Base-by-base conservation (phyloP, 345 rosid genomes). In the Camelina neglecta region DNA sequence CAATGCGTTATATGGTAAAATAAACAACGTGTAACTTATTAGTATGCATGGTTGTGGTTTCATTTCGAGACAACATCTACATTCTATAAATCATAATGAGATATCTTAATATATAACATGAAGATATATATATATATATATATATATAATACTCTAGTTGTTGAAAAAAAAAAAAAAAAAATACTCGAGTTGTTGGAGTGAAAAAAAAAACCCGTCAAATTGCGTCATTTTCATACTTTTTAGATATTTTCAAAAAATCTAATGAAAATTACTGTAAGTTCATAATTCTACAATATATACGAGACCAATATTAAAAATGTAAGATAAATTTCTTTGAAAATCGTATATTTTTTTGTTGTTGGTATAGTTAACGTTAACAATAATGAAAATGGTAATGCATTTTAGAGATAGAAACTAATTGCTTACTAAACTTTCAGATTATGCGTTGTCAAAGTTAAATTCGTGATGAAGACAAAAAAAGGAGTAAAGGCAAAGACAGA, bases 391-490 rank as follows among this genome's bases (percentile, higher is more conserved):
- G 4, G 3, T 39, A 38, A 26, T 72, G 20, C 10, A 51, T 38
- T 39, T 62, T 2, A 29, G 16, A 60, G 16, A 35, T 38, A 1
- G 1, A 42, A 73, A 39, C 3, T 1, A 2, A 10, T 31, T 18
- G 35, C 23, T 47, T 8, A 60, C 7, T 3, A 60, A 8, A 23
- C 16, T 60, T 15, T 24, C 69, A 64, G 57, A 56, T 64, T 31
- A 39, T 73, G 49, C 48, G 54, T 57, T 58, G 73, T 75, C 60
- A 67, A 75, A 75, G 67, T 66, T 48, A 66, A 66, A 75, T 67
- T 67, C 44, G 54, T 36, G 67, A 29, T 60, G 18, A 59, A 51
- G 54, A 60, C 48, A 67, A 50, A 13, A 12, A 75, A 5, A 42
- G 39, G 39, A 69, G 53, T 53, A 61, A 61, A 76, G 41, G 69